phyloP scores from a whole-genome alignment of 2,329 filamentous ascomycete genomes.

The Alternaria gaisen region DNA sequence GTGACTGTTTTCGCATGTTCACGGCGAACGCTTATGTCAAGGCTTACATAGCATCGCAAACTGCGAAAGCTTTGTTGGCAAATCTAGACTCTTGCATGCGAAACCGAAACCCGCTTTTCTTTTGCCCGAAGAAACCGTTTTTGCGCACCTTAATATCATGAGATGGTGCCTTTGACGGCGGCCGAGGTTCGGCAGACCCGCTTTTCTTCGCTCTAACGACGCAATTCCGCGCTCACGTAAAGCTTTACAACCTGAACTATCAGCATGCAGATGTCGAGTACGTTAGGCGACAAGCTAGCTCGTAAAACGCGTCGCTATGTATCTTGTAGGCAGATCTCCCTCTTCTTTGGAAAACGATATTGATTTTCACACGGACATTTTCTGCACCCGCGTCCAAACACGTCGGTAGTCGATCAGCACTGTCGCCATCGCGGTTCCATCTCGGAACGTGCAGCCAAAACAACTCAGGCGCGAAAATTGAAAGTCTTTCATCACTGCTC shows the following conservation, averaged over 20 bases:
- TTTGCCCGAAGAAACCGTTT: neutral
- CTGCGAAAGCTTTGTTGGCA: neutral
- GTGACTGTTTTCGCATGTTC: neutral
- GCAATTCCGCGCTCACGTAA: constrained; percentile 26
- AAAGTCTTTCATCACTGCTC: neutral
- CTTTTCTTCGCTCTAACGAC: constrained; percentile 4
- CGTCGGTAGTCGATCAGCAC: neutral
- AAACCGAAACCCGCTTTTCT: neutral
- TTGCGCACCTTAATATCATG: neutral
- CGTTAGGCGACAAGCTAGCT: neutral
- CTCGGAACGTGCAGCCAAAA: neutral
- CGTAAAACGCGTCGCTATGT: neutral
- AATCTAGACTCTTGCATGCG: neutral
- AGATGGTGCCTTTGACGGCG: neutral
- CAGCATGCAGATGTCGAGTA: neutral
- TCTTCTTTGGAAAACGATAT: neutral
- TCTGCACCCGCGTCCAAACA: neutral
- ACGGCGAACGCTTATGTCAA: neutral
- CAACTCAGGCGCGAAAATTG: neutral
- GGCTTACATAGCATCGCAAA: neutral
- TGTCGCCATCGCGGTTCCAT: constrained; percentile 3
- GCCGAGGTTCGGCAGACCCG: constrained; percentile 14
- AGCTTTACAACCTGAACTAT: neutral
- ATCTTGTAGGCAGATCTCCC: neutral
- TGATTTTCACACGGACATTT: neutral